Evolutionary conservation across 306 rosid species (phyloP).

Genomic region (Arachis stenosperma): DNA sequence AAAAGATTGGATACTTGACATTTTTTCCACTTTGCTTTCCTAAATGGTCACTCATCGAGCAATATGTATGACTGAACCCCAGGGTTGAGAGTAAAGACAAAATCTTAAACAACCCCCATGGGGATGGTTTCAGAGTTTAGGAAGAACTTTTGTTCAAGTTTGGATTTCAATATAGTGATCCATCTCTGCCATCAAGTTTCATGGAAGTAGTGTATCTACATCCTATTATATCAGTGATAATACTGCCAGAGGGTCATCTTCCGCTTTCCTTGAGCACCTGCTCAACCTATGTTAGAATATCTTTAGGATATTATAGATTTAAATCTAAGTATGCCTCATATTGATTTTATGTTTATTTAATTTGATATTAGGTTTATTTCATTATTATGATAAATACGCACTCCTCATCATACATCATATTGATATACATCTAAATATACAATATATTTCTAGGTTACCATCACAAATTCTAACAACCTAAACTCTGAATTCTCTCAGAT

Average conservation of each 20-base stretch:
- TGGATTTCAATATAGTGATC: neutral
- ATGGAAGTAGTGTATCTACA: neutral
- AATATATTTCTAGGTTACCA: too few species aligned
- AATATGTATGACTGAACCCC: neutral
- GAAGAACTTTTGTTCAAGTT: neutral
- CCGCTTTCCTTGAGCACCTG: neutral
- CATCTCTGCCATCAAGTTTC: neutral
- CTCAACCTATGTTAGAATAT: neutral
- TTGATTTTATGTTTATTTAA: too few species aligned
- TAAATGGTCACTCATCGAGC: neutral
- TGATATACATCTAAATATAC: too few species aligned
- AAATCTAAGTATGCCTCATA: too few species aligned
- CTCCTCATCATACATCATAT: too few species aligned
- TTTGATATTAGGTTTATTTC: too few species aligned
- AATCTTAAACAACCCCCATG: neutral
- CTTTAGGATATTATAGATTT: too few species aligned
- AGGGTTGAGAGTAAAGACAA: neutral
- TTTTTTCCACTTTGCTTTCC: neutral
- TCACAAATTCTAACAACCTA: neutral
- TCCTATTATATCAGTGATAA: neutral
- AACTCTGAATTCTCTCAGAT: constrained; percentile 1
- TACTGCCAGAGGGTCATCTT: neutral
- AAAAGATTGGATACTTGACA: constrained; percentile 17
- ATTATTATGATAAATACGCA: too few species aligned
- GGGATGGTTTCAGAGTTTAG: neutral